A percentile compares a stretch with the other conserved stretches of the same genome.
Evolutionary conservation across 1,139 yeast species (phyloP).

Genomic region (Insectozyma bohioensis): DNA sequence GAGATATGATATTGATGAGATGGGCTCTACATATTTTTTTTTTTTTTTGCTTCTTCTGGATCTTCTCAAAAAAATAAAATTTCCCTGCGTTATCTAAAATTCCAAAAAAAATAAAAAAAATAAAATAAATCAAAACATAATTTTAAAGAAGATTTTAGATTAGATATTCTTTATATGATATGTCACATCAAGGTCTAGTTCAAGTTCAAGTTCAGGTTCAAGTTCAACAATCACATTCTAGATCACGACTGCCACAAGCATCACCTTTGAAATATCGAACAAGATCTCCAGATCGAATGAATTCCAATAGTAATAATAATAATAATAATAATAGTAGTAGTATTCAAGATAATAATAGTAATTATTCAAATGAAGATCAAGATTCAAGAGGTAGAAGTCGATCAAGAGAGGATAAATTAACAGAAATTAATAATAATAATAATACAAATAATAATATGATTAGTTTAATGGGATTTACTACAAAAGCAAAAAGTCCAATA

Average conservation of each 20-base stretch:
- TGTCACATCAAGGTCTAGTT: too few relatives aligned
- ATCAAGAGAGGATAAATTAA: conserved; percentile 14
- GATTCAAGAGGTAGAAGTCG: conserved; percentile 12
- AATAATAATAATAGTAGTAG: not conserved
- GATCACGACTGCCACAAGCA: conserved; percentile 9
- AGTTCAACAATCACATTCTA: not conserved
- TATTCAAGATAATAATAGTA: conserved; percentile 1
- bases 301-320: conserved; percentile 8
- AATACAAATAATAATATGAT: conserved; percentile 25
- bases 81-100: too few relatives aligned
- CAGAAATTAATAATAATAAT: conserved; percentile 24
- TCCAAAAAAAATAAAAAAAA: too few relatives aligned
- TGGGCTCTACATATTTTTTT: too few relatives aligned
- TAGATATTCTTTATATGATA: too few relatives aligned
- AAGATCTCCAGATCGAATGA: conserved; percentile 14
- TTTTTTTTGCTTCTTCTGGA: too few relatives aligned
- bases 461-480: conserved; percentile 60
- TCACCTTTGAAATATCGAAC: conserved; percentile 14
- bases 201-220: too few relatives aligned
- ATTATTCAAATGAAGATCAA: conserved; percentile 7
- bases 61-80: too few relatives aligned
- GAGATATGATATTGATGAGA: too few relatives aligned
- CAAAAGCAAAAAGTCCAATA: conserved; percentile 46
- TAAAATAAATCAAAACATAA: too few relatives aligned
- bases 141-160: too few relatives aligned